Base-by-base conservation (phyloP, 2,329 filamentous ascomycete genomes). In the Neodidymelliopsis sp. region DNA sequence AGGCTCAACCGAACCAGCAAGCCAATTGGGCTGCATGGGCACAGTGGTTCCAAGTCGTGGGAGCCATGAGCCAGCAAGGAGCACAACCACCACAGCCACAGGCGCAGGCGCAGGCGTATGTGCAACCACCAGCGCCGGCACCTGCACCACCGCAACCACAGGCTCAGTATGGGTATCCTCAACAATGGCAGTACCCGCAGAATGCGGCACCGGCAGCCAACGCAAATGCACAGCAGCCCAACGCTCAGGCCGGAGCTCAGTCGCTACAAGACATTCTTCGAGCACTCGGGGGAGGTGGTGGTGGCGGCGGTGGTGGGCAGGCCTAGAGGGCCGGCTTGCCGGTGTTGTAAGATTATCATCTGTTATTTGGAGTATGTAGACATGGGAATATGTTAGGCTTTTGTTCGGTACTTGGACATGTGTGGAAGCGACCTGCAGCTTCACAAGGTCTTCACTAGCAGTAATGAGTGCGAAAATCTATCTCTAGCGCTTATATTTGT, bases 191-290 rank as follows among this genome's bases (percentile, higher is more conserved):
- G 52, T 62, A 63, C 47, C 39, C 48, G 13, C 62, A 62, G 42
- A 59, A 50, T 18, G 45, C 56, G 15, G 59, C 57, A 6, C 59
- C 65, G 2, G 54, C 52, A 12, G 51, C 60, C 1, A 58, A 64
- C 8, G 38, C 56, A 2, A 56, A 46, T 27, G 48, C 20, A 5
- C 54, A 57, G 38, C 59, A 60, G 45, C 45, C 43, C 33, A 62
- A 57, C 18, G 44, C 54, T 18, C 68, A 70, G 50, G 54, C 41
- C 20, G 53, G 53, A 12, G 60, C 51, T 9, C 60, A 57, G 36
- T 65, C 65, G 13, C 40, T 70, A 9, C 62, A 70, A 30, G 69
- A 70, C 41, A 70, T 71, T 19, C 45, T 71, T 16, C 57, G 67
- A 38, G 60, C 61, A 6, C 54, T 71, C 4, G 61, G 63, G 24